Percentiles rank a stretch among this genome's conserved stretches.
Evolutionary conservation across 1,284 basidiomycete genomes (phyloP).

Genomic region (Erythrobasidium hasegawianum): DNA sequence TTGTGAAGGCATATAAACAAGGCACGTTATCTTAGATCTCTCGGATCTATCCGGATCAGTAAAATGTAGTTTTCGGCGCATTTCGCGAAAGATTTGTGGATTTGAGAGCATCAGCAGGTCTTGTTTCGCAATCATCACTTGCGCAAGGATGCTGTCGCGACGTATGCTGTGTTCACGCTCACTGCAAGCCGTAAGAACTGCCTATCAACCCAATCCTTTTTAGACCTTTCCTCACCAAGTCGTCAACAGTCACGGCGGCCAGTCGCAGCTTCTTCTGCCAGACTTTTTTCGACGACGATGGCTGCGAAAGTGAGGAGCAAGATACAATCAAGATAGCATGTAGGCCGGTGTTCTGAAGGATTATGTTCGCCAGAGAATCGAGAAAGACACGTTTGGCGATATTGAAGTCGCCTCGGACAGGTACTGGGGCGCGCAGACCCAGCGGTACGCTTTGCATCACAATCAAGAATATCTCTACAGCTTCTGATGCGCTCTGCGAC

Average conservation of each 20-base stretch:
- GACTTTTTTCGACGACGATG: constrained; percentile 29
- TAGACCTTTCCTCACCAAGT: not conserved
- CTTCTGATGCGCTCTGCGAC: not conserved
- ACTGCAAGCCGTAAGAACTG: too few species aligned
- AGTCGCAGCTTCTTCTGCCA: constrained; percentile 4
- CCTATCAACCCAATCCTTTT: too few species aligned
- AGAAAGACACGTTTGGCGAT: constrained; percentile 85
- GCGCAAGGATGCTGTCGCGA: too few species aligned
- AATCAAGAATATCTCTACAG: constrained; percentile 13
- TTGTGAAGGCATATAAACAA: too few species aligned
- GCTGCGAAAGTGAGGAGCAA: constrained; percentile 15
- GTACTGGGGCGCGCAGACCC: constrained; percentile 99
- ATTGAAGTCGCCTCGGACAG: constrained; percentile 88
- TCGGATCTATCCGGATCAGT: too few species aligned
- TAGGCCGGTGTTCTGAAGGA: not conserved
- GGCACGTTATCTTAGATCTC: too few species aligned
- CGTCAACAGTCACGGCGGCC: constrained; percentile 12
- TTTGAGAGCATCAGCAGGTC: too few species aligned
- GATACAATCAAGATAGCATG: not conserved
- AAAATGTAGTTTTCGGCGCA: too few species aligned
- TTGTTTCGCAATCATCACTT: too few species aligned
- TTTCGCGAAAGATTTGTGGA: too few species aligned
- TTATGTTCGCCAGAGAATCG: constrained; percentile 48
- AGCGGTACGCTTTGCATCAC: constrained; percentile 60
- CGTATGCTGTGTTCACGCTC: too few species aligned